Evolutionary conservation across 1,284 basidiomycete genomes (phyloP).

Genomic region (Fomitopsis pinicola): DNA sequence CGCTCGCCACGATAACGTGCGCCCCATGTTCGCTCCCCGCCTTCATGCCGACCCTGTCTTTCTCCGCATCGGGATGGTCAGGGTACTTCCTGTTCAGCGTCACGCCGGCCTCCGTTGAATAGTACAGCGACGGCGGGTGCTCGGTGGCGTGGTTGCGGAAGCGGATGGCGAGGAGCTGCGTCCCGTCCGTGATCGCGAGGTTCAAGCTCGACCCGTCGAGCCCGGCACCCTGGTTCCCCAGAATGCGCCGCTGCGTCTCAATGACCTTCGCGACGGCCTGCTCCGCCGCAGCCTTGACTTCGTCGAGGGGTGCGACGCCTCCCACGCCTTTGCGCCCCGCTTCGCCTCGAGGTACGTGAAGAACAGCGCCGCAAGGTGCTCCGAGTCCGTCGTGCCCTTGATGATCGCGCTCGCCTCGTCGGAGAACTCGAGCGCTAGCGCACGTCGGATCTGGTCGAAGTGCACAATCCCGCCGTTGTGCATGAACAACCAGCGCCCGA

Average conservation of each 20-base stretch:
- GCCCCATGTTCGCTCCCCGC: slow-evolving; percentile 25
- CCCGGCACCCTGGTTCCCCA: slow-evolving; percentile 11
- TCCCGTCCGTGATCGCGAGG: slow-evolving; percentile 30
- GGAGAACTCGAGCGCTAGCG: slow-evolving; percentile 19
- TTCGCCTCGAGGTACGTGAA: slow-evolving; percentile 30
- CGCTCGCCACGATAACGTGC: slow-evolving; percentile 34
- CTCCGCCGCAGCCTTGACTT: slow-evolving; percentile 28
- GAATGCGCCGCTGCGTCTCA: slow-evolving; percentile 19
- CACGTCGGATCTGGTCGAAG: slow-evolving; percentile 25
- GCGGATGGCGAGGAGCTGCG: slow-evolving; percentile 28
- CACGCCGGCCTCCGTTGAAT: slow-evolving; percentile 32
- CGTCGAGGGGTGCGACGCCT: slow-evolving; percentile 23
- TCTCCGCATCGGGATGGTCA: slow-evolving; percentile 30
- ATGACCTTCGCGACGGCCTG: slow-evolving; percentile 25
- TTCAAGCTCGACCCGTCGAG: slow-evolving; percentile 27
- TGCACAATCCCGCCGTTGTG: slow-evolving; percentile 34
- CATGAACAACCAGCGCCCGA: slow-evolving; percentile 34
- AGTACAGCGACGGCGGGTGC: slow-evolving; percentile 34
- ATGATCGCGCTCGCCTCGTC: slow-evolving; percentile 24
- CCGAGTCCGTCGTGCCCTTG: slow-evolving; percentile 36
- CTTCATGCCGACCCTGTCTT: slow-evolving; percentile 17
- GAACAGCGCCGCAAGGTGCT: slow-evolving; percentile 33
- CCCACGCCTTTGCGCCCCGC: slow-evolving; percentile 24
- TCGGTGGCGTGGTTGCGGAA: slow-evolving; percentile 31
- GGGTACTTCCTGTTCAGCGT: slow-evolving; percentile 34